Base-by-base conservation (phyloP, 116 monocot genomes). In the Iris pallida region DNA sequence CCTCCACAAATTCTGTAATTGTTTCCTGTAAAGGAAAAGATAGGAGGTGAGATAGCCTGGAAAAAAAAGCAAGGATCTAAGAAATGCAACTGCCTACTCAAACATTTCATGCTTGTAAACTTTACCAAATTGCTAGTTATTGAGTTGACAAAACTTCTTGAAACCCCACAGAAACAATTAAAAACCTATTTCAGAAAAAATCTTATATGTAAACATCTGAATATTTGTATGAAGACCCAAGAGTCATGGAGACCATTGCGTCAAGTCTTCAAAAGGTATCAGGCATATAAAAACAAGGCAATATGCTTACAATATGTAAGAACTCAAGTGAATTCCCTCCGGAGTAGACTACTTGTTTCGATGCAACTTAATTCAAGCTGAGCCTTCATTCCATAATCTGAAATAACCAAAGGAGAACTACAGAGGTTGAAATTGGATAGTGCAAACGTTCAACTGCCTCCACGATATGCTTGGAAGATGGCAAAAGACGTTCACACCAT, bases 11-110 rank as follows among this genome's bases (percentile, higher is more conserved):
- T 8, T 42, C 41, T 15, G 59, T 43, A 64, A 61, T 71, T 13
- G 10, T 58, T 15, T 79, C 80, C 85, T 89, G 79, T 20, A 52
- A 57, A 71, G 41, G 45, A 45, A 54, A 49, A 44, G 18, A 49
- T 4, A 47, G 12, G 44, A 61, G 13, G 30, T 30, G 30, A 30
- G 30, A 45, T 45, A 61, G 14, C 4, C 13, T 17, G n/a, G n/a
- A n/a, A 68, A 30, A 68, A 55, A 56, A 45, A 18, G 1, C 2
- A 68, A 16, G 55, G 6, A 68, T 43, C 42, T 55, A 19, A 55
- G 16, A 16, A 45, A 2, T 10, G 20, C 17, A 19, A 19, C 16
- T 13, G 3, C 13, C 5, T 5, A 54, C n/a, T 54, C 10, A 54
- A 54, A 54, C 5, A n/a, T 14, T 54, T 54, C 16, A 12, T 11